Conservation (phyloP, 495 filamentous ascomycete species). For the Penicillium pancosmium region DNA sequence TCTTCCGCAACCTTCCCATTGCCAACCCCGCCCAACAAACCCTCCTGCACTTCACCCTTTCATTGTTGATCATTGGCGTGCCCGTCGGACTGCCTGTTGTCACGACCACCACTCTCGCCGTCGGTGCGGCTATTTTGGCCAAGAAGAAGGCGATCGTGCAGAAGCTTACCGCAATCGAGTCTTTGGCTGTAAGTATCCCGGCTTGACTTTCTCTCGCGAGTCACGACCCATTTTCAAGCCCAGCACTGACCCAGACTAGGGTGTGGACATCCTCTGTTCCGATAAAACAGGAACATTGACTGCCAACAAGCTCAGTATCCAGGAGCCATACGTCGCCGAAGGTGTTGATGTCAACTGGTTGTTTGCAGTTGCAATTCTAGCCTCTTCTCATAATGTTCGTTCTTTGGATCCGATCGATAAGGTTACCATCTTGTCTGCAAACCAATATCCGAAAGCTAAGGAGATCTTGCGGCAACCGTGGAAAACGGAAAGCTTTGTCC, state of each 20-base stretch:
- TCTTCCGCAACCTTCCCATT: conserved; percentile 67
- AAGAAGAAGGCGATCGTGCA: conserved; percentile 97
- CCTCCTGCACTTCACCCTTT: conserved; percentile 65
- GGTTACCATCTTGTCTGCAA: conserved; percentile 69
- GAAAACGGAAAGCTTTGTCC: conserved; percentile 69
- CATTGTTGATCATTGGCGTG: conserved; percentile 90
- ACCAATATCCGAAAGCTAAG: conserved; percentile 67
- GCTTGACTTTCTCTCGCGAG: background rate
- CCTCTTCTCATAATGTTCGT: conserved; percentile 74
- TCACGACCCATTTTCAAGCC: background rate
- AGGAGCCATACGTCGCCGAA: conserved; percentile 70
- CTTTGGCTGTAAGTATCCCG: conserved; percentile 64
- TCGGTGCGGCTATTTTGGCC: conserved; percentile 90
- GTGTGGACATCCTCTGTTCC: conserved; percentile 95
- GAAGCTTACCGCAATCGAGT: conserved; percentile 94
- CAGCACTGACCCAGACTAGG: conserved; percentile 40
- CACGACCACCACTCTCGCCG: conserved; percentile 95
- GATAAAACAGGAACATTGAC: conserved; percentile 86
- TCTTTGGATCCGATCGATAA: conserved; percentile 76
- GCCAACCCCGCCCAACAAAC: conserved; percentile 59
- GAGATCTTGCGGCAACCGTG: conserved; percentile 66
- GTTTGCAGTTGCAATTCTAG: conserved; percentile 71
- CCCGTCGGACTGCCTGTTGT: conserved; percentile 95
- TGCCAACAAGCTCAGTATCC: conserved; percentile 71
- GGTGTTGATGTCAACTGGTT: conserved; percentile 75